These are phyloP conservation scores for Microstegium vimineum DNA, from an alignment of 176 grass and related monocot species.

Conservation along the genomic window DNA sequence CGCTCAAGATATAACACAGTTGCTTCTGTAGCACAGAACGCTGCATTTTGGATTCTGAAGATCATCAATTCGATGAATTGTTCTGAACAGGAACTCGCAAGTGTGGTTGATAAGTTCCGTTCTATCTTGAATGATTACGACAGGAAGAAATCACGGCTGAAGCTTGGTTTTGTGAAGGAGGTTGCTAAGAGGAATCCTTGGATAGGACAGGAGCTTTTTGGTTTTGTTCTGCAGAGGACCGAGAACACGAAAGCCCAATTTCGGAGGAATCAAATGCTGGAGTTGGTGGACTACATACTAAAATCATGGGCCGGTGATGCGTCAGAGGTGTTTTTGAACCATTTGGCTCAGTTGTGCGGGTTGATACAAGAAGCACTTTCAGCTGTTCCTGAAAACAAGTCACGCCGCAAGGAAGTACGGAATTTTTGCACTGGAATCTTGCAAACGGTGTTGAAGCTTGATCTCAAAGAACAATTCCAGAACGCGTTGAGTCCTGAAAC, in stretches of 20 bases:
- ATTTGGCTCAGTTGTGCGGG: constrained; percentile 46
- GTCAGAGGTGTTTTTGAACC: constrained; percentile 59
- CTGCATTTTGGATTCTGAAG: constrained; percentile 86
- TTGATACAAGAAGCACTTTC: constrained; percentile 59
- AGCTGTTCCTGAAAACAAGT: constrained; percentile 64
- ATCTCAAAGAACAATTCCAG: constrained; percentile 62
- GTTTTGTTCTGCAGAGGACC: constrained; percentile 65
- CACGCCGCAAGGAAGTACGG: constrained; percentile 56
- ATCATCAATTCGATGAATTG: constrained; percentile 60
- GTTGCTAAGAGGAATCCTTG: constrained; percentile 66
- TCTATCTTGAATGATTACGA: constrained; percentile 62
- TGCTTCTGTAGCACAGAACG: constrained; percentile 60
- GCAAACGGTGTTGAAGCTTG: constrained; percentile 49
- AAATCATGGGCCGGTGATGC: constrained; percentile 52
- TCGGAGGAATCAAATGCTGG: constrained; percentile 62
- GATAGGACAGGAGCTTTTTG: constrained; percentile 56
- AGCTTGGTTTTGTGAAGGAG: constrained; percentile 82
- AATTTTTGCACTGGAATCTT: constrained; percentile 59
- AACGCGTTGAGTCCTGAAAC: constrained; percentile 49
- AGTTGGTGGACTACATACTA: constrained; percentile 70
- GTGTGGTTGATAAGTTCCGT: constrained; percentile 56
- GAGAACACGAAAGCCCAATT: constrained; percentile 49
- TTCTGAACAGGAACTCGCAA: constrained; percentile 48
- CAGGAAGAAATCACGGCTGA: constrained; percentile 77
- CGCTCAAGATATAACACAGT: constrained; percentile 66